Base-by-base conservation (phyloP, 345 rosid species). In the Iberis pinnata region DNA sequence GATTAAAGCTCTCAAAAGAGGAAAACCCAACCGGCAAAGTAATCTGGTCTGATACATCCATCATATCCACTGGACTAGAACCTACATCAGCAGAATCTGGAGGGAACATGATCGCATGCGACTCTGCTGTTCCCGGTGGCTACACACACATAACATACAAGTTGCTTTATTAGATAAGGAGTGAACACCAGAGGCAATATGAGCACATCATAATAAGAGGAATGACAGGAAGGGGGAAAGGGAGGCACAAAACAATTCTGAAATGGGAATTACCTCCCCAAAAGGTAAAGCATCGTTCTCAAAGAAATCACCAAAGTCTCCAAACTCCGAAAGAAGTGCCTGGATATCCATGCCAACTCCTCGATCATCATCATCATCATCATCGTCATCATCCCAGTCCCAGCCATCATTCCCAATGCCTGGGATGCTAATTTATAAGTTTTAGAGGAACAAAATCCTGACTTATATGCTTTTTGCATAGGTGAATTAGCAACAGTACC, bases 81-180 rank as follows among this genome's bases (percentile, higher is more conserved):
- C 81, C 86, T 33, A 83, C 78, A 76, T 81, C 90, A 67, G 84
- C 88, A 69, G 80, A 70, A 65, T 88, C 97, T 49, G 94, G 79
- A 56, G 95, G 80, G 68, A 88, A 76, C 70, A 88, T 70, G 67
- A 81, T 78, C 45, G 93, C 74, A 63, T 88, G 87, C 14, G 90
- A 88, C 77, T 88, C 99, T 50, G 99, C 97, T 72, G 97, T 88
- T 75, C 99, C 99, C 29, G 99, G 99, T 54, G 99, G 99, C 99
- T 92, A 71, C 73, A 78, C 38, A 61, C 63, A 60, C 61, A 55
- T 63, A 72, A 63, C 12, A 64, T 12, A 65, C 25, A 60, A 38
- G 31, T 54, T 38, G 43, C 33, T 55, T 24, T 33, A 70, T 45
- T 24, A 63, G 15, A 63, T 49, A 55, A 50, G 51, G 38, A 52